Percentiles rank a stretch among this genome's conserved stretches.
Conservation (phyloP, 2,329 filamentous ascomycete species). For the Scedosporium apiospermum region DNA sequence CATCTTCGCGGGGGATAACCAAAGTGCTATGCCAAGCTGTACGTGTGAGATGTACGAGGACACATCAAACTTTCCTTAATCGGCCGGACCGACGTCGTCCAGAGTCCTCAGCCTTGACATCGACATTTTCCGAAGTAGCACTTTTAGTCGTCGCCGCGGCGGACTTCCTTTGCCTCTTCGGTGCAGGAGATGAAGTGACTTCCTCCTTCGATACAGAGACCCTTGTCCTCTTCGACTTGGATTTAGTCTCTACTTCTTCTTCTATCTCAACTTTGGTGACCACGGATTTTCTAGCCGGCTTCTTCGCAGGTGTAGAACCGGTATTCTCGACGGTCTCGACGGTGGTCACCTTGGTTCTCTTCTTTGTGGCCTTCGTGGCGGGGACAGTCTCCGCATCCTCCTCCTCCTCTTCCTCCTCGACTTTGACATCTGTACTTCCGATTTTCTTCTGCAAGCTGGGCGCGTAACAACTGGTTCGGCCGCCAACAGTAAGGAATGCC, state of each 20-base stretch:
- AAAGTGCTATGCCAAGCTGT: neutral
- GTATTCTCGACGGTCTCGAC: neutral
- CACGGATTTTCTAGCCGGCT: neutral
- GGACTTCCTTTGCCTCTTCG: slow-evolving; percentile 1
- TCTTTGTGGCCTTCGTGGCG: slow-evolving; percentile 16
- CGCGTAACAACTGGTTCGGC: slow-evolving; percentile 82
- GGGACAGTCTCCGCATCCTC: slow-evolving; percentile 15
- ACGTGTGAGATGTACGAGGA: neutral
- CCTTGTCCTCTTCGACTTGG: slow-evolving; percentile 13
- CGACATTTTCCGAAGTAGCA: neutral
- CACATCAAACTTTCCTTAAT: slow-evolving; percentile 12
- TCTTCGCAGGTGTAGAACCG: neutral
- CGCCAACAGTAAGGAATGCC: slow-evolving; percentile 79
- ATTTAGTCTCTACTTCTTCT: slow-evolving; percentile 15
- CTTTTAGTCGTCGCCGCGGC: neutral
- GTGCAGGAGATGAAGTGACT: neutral
- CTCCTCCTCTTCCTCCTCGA: slow-evolving; percentile 17
- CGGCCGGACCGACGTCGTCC: slow-evolving; percentile 19
- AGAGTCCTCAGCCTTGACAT: neutral
- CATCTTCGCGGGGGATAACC: neutral
- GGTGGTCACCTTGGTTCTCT: slow-evolving; percentile 4
- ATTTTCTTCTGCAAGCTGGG: slow-evolving; percentile 79
- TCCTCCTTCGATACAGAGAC: slow-evolving; percentile 14
- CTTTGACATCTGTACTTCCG: slow-evolving; percentile 11
- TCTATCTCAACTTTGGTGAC: slow-evolving; percentile 17